Evolutionary conservation across 1,284 basidiomycete species (phyloP), one percentile per base, ranked within the genome.

Genomic region (Heterobasidion annosum): DNA sequence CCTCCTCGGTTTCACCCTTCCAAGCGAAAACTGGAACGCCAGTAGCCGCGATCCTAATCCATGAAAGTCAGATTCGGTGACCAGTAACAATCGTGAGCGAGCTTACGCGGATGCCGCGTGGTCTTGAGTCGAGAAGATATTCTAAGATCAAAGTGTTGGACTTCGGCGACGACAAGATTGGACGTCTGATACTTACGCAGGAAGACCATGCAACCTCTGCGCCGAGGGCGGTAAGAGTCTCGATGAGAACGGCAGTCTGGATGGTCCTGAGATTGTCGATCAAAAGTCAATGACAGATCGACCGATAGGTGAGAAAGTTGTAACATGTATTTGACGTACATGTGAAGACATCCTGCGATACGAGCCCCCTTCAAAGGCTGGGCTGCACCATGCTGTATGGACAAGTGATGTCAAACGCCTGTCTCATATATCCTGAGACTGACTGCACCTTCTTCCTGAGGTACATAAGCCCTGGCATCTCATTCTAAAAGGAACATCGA

Each of bases 1-100:
- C 96, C 74, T 98, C 96, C 72, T 99, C 97, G 56, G 95, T 97
- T 80, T 99, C 96, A 58, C 97, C 97, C 80, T 99, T 99, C 96
- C 96, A 99, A 59, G 96, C 97, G 69, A 87, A 99, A 67, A 99
- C 96, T 63, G 96, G 96, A 55, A 99, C 91, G 64, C 96, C 96
- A 59, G 97, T 97, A 32, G 95, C 96, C 60, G 96, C 96, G 64
- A 99, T 98, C 64, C 88, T 56, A 43, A 46, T 47, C 15, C 44
- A 50, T 13, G 46, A 49, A 25, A 44, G 18, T 50, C 50, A 49
- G 42, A 52, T 33, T 15, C n/a, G 19, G 32, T 16, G 49, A 48
- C 32, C 37, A 16, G 25, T 48, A 34, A 13, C 25, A 33, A 42
- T 7, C 32, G 25, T 52, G 37, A 56, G 34, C 40, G 34, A n/a